phyloP scores from a whole-genome alignment of 257 asterid genomes.

The Mentha longifolia region DNA sequence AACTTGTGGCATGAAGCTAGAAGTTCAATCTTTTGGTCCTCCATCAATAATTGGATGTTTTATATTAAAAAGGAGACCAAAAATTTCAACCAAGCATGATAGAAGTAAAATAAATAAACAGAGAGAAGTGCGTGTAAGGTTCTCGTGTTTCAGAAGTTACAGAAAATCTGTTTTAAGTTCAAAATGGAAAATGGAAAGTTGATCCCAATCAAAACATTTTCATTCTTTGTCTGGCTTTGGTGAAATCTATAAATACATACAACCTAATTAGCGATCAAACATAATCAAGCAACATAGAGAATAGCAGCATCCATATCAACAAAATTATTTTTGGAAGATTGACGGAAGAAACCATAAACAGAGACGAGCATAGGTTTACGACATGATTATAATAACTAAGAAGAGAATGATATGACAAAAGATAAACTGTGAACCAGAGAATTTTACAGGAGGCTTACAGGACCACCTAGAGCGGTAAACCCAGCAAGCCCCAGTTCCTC shows the following conservation, averaged over 20 bases:
- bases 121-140: background rate
- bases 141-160: background rate
- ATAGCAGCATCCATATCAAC: constrained; percentile 17
- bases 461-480: constrained; percentile 79
- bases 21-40: constrained; percentile 9
- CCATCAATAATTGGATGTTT: background rate
- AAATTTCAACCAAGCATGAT: background rate
- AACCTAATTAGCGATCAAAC: constrained; percentile 2
- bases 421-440: constrained; percentile 12
- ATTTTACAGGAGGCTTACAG: constrained; percentile 57
- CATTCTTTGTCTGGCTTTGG: background rate
- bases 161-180: background rate
- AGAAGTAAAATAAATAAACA: background rate
- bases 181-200: constrained; percentile 3
- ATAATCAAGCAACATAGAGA: background rate
- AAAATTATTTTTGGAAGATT: constrained; percentile 1
- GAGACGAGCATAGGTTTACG: no score
- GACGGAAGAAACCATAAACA: no score
- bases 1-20: background rate
- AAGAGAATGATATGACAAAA: constrained; percentile 19
- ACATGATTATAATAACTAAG: background rate
- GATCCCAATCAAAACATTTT: no score
- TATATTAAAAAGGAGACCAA: background rate
- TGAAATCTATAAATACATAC: constrained; percentile 1
- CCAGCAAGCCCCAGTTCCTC: constrained; percentile 89